Conservation (phyloP, 2,329 filamentous ascomycete species). For the Aspergillus uvarum region DNA sequence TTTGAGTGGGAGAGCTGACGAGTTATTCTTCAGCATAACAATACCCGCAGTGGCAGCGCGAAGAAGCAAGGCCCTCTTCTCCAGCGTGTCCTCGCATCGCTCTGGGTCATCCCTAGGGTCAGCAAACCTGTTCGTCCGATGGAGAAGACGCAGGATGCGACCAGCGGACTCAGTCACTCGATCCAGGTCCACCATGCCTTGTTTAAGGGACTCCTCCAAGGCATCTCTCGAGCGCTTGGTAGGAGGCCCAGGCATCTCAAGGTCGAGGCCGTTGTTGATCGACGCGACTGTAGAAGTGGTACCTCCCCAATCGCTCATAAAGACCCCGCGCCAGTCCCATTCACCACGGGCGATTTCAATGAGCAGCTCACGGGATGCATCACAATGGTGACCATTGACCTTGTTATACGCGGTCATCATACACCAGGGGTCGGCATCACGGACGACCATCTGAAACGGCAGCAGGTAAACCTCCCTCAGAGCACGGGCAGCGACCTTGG, state of each 20-base stretch:
- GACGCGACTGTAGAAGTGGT: background rate
- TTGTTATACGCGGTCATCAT: constrained; percentile 6
- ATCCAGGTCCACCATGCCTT: background rate
- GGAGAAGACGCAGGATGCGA: background rate
- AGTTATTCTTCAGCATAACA: background rate
- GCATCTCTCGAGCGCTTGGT: background rate
- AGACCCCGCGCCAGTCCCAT: background rate
- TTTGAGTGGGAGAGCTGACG: background rate
- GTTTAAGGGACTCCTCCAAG: background rate
- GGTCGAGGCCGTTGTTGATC: background rate
- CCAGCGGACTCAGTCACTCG: background rate
- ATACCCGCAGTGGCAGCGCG: background rate
- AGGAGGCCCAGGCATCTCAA: background rate
- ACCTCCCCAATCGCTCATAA: background rate
- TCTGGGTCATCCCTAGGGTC: too few relatives aligned
- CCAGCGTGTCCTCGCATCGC: background rate
- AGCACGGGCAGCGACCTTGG: background rate
- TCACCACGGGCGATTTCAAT: background rate
- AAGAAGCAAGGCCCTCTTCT: background rate
- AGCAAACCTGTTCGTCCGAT: background rate
- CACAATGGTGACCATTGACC: constrained; percentile 2
- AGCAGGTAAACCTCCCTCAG: constrained; percentile 2
- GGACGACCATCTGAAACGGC: constrained; percentile 3
- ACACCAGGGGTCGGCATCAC: constrained; percentile 3
- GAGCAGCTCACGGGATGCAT: background rate